Base-by-base conservation (phyloP, 768 basidiomycete genomes). In the Exsudoporus frostii region DNA sequence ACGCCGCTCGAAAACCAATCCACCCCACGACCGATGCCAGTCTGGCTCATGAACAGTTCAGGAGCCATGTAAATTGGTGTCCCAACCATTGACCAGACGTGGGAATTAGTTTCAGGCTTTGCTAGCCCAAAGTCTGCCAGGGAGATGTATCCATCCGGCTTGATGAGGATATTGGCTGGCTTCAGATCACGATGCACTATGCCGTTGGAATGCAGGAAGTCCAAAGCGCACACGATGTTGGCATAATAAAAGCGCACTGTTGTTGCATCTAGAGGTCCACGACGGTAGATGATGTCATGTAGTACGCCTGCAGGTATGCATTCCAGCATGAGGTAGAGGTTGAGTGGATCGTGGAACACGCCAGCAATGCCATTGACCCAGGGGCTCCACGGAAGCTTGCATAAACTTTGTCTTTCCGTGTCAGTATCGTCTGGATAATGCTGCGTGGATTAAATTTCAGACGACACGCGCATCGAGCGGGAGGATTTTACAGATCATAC, bases 1-100 rank as follows among this genome's bases (percentile, higher is more conserved):
- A 78, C 61, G 0, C 81, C 83, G 24, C 70, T 69, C 20, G 81
- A 69, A 75, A 79, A 84, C 82, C 82, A 83, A 63, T 85, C 83
- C 10, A 80, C 58, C 1, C 70, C 64, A 30, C 61, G 30, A 4
- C 71, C 67, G n/a, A 62, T 55, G 24, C 54, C 55, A 29, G 54
- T 43, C 19, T 70, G 62, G 40, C 54, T 49, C 52, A 60, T 51
- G n/a, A 57, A 56, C 32, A 71, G 48, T 58, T 85, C 83, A 0
- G 83, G 82, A 6, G 81, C 74, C 67, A 73, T 73, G 64, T 82
- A 84, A 3, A 66, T 52, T 8, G 71, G 65, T 8, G 82, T 81
- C 4, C 82, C 81, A 2, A 76, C 64, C 77, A 82, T 33, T 54
- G 64, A 8, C 66, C 55, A 56, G 50, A 45, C 33, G 40, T 63